Base-by-base conservation (phyloP, 169 alveolate species). In the Plasmodium relictum region DNA sequence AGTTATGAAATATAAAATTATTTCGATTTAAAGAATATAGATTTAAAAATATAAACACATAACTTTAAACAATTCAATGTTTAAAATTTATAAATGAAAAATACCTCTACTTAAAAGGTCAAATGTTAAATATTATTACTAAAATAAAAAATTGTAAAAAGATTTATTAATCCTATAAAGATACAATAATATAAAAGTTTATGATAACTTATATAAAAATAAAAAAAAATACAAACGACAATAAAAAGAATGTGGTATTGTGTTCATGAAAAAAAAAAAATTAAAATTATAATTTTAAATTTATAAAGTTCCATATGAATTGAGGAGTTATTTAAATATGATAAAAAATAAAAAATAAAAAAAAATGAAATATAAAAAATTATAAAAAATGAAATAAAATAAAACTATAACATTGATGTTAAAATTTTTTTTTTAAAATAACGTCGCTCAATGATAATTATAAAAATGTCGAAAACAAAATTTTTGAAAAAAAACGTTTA, bases 181-280 rank as follows among this genome's bases (percentile, higher is more conserved):
- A 56, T 14, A 56, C 9, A 56, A 56, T 56, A 14, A 56, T 6
- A 9, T 56, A 56, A 56, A 14, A 22, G 0, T 16, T 56, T 56
- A 56, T 56, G 24, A 39, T 14, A 24, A 41, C 16, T 54, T 50
- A 14, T 72, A 42, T 41, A 10, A 72, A 73, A 56, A 73, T 20
- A 58, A 37, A 56, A 73, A 72, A 16, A 56, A 73, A 42, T 7
- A 73, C 72, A 58, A 45, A 73, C 59, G 73, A 59, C 62, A 73
- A 73, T 73, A 73, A 73, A 56, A 59, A 10, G 0, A 45, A 42
- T 59, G 56, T 56, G 45, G 24, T 48, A 10, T 20, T 73, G 37
- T 56, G 26, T 73, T 41, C n/a, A n/a, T 0, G 24, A 9, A 20
- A 31, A 31, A 31, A 31, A 31, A 31, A 31, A 3, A 1, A 31